Evolutionary conservation across 169 alveolate species (phyloP).

Genomic region (Plasmodium coatneyi): DNA sequence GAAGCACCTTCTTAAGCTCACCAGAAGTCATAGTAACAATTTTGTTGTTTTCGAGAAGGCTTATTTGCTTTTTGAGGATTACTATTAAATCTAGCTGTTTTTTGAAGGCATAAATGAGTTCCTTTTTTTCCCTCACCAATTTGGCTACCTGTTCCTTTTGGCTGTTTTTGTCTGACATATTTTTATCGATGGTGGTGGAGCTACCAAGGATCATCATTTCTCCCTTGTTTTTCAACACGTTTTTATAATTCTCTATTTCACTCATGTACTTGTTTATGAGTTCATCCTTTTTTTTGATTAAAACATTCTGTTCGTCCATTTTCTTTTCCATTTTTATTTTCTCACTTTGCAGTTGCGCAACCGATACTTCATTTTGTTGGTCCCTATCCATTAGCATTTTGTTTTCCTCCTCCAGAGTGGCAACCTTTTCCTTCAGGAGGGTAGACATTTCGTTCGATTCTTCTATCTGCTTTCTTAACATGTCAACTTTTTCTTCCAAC

Average conservation of each 20-base stretch:
- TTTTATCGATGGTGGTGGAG: slow-evolving; percentile 30
- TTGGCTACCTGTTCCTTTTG: slow-evolving; percentile 57
- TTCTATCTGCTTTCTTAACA: neutral
- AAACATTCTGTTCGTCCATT: slow-evolving; percentile 24
- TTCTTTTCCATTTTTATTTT: slow-evolving; percentile 41
- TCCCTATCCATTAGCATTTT: slow-evolving; percentile 24
- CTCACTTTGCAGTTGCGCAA: slow-evolving; percentile 11
- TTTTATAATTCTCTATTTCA: slow-evolving; percentile 68
- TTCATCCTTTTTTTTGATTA: slow-evolving; percentile 52
- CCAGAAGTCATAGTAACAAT: slow-evolving; percentile 35
- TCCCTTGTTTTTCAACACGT: slow-evolving; percentile 38
- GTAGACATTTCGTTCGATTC: slow-evolving; percentile 27
- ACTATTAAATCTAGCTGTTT: slow-evolving; percentile 55
- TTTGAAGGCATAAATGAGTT: slow-evolving; percentile 60
- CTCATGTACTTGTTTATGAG: slow-evolving; percentile 23
- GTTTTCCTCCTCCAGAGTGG: slow-evolving; percentile 45
- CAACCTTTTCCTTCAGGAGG: slow-evolving; percentile 28
- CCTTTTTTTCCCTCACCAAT: slow-evolving; percentile 49
- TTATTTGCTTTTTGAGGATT: slow-evolving; percentile 60
- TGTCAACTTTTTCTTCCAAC: slow-evolving; percentile 19
- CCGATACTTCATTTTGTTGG: neutral
- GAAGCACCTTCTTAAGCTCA: slow-evolving; percentile 38
- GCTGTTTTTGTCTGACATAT: slow-evolving; percentile 8
- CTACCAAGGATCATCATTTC: slow-evolving; percentile 42
- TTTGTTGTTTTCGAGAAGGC: slow-evolving; percentile 55